Percentiles rank a stretch among this genome's conserved stretches.
These are phyloP conservation scores for Cardiospermum halicacabum DNA, from an alignment of 345 rosid genomes.

Conservation along the genomic window DNA sequence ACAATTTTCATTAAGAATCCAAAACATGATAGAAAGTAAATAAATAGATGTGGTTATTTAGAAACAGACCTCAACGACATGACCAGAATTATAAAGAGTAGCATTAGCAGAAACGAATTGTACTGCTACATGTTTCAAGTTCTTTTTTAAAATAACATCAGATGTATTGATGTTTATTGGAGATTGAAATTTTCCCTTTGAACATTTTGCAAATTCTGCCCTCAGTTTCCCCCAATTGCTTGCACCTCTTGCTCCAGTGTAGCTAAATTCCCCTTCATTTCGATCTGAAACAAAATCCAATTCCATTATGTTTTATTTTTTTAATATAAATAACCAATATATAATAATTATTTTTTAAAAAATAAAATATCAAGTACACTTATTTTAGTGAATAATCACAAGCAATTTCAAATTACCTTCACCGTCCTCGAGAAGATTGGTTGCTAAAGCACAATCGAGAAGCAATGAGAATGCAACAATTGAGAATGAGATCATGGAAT, in stretches of 20 bases:
- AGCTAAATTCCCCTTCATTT: conserved; percentile 26
- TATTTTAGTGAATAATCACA: no score
- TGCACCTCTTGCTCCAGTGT: conserved; percentile 40
- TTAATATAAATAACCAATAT: no score
- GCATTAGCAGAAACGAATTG: conserved; percentile 42
- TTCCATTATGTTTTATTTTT: no score
- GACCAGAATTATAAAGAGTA: conserved; percentile 42
- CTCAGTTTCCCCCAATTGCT: conserved; percentile 44
- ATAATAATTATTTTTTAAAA: no score
- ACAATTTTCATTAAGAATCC: background rate
- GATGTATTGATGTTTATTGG: conserved; percentile 48
- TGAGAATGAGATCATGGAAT: conserved; percentile 1
- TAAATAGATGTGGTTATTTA: background rate
- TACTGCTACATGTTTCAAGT: conserved; percentile 27
- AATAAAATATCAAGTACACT: background rate
- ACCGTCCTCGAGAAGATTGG: no score
- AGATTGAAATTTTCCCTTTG: conserved; percentile 55
- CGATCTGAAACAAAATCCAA: background rate
- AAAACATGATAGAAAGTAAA: background rate
- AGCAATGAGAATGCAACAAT: conserved; percentile 17
- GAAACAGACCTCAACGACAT: conserved; percentile 33
- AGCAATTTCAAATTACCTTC: no score
- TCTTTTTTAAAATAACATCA: conserved; percentile 17
- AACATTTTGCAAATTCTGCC: conserved; percentile 34
- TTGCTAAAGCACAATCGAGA: conserved; percentile 17